Percentiles rank a stretch among this genome's conserved stretches.
Conservation (phyloP, 208 protist species). For the Leishmania amazonensis region DNA sequence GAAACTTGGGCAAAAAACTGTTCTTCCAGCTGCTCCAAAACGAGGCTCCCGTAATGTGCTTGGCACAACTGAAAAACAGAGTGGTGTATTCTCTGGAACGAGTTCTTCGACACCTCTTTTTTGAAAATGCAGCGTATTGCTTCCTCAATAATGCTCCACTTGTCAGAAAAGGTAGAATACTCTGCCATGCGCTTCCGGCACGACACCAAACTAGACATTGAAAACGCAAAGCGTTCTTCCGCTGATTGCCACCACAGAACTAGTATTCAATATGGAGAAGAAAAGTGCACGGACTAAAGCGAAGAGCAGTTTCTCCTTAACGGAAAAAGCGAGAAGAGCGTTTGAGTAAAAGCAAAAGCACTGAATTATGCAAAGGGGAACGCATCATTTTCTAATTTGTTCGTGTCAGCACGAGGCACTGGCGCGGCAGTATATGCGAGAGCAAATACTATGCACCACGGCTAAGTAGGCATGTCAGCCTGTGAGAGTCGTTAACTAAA, state of each 20-base stretch:
- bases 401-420: background rate
- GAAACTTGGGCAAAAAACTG: slow-evolving; percentile 41
- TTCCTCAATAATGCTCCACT: slow-evolving; percentile 69
- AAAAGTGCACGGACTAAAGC: slow-evolving; percentile 2
- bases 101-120: slow-evolving; percentile 49
- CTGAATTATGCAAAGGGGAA: background rate
- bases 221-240: slow-evolving; percentile 9
- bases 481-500: background rate
- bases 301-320: slow-evolving; percentile 10
- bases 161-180: slow-evolving; percentile 37
- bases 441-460: background rate
- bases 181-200: slow-evolving; percentile 37
- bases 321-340: slow-evolving; percentile 13
- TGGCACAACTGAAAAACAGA: slow-evolving; percentile 77
- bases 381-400: background rate
- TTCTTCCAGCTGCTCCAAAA: slow-evolving; percentile 50
- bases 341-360: background rate
- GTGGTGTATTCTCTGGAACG: slow-evolving; percentile 82
- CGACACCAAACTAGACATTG: slow-evolving; percentile 15
- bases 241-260: background rate
- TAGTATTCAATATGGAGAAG: background rate
- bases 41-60: slow-evolving; percentile 33
- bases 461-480: background rate
- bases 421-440: background rate
- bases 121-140: slow-evolving; percentile 53